Evolutionary conservation across 225 moss, liverwort and hornwort genomes (phyloP).

Genomic region (Thuidium tamariscinum): DNA sequence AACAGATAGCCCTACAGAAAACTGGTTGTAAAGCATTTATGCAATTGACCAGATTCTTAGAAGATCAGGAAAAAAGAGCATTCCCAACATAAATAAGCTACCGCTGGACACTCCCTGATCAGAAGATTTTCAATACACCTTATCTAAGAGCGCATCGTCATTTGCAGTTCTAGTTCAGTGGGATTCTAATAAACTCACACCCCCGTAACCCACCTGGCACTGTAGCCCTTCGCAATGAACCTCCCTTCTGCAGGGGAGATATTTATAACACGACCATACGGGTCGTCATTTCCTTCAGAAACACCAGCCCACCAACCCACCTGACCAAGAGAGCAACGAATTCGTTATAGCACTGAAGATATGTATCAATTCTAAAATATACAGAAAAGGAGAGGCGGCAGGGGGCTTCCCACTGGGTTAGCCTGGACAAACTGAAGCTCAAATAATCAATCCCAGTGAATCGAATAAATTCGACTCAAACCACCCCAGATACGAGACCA

Average conservation of each 20-base stretch:
- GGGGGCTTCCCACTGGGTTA: not conserved
- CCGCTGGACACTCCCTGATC: not conserved
- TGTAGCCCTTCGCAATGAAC: conserved; percentile 73
- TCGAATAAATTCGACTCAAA: not conserved
- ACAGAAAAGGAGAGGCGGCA: not conserved
- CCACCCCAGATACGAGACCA: not conserved
- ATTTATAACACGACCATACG: conserved; percentile 81
- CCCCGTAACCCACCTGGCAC: conserved; percentile 20
- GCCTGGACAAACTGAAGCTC: not conserved
- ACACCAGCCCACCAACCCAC: conserved; percentile 98
- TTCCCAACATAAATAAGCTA: not conserved
- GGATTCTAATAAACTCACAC: not conserved
- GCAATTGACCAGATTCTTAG: not conserved
- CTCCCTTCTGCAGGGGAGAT: conserved; percentile 68
- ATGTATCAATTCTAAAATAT: not conserved
- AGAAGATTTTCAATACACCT: not conserved
- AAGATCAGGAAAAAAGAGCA: not conserved
- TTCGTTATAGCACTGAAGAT: not conserved
- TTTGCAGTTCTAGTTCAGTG: not conserved
- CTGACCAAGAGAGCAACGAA: conserved; percentile 4
- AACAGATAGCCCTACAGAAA: not conserved
- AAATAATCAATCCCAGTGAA: not conserved
- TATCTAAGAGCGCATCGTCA: not conserved
- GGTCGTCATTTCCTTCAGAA: conserved; percentile 75
- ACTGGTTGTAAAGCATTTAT: not conserved